Evolutionary conservation across 2,329 filamentous ascomycete genomes (phyloP).

Genomic region (Claviceps cyperi): DNA sequence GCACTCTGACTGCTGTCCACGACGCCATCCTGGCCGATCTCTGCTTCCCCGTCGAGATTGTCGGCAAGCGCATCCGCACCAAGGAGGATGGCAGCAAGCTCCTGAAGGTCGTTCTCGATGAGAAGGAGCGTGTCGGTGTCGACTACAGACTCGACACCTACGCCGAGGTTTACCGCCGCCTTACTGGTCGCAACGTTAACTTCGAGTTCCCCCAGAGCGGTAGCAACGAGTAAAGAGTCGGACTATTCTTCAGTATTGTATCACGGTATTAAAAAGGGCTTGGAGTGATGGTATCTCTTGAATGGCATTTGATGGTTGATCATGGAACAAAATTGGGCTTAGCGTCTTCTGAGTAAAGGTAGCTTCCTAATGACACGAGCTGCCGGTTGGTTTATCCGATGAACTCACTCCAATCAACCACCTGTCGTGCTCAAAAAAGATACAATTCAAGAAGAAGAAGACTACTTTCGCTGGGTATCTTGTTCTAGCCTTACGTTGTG

Average conservation of each 20-base stretch:
- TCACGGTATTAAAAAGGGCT: slow-evolving; percentile 4
- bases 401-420: slow-evolving; percentile 13
- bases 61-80: slow-evolving; percentile 96
- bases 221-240: slow-evolving; percentile 52
- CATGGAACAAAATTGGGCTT: slow-evolving; percentile 23
- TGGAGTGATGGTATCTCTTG: slow-evolving; percentile 17
- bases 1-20: slow-evolving; percentile 97
- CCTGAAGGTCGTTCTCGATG: slow-evolving; percentile 97
- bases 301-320: slow-evolving; percentile 22
- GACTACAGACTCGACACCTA: slow-evolving; percentile 99
- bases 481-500: slow-evolving; percentile 12
- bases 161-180: slow-evolving; percentile 96
- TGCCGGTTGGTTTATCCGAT: slow-evolving; percentile 24
- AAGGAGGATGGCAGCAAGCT: slow-evolving; percentile 98
- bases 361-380: slow-evolving; percentile 35
- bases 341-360: slow-evolving; percentile 33
- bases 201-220: slow-evolving; percentile 95
- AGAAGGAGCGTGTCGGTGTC: slow-evolving; percentile 99
- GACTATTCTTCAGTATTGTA: slow-evolving; percentile 14
- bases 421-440: slow-evolving; percentile 7
- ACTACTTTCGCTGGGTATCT: slow-evolving; percentile 26
- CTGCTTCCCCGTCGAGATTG: slow-evolving; percentile 99
- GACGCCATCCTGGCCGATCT: slow-evolving; percentile 96
- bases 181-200: slow-evolving; percentile 90
- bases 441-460: background rate